A percentile compares a stretch with the other conserved stretches of the same genome.
These are phyloP conservation scores for Agastache rugosa DNA, from an alignment of 257 asterid genomes.

Conservation along the genomic window DNA sequence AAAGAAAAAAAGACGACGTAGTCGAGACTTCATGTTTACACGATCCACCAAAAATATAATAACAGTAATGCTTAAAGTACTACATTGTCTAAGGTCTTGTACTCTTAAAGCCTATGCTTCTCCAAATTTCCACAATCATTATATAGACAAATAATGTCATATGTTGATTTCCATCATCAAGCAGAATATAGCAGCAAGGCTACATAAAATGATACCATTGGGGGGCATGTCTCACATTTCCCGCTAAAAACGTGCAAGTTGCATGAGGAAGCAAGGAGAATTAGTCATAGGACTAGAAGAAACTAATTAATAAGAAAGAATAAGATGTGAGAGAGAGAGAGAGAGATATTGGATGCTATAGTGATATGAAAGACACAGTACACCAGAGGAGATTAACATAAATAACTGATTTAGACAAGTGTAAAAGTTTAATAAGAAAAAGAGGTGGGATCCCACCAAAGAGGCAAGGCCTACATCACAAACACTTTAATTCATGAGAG, in stretches of 20 bases:
- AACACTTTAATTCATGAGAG: conserved; percentile 45
- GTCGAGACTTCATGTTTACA: conserved; percentile 39
- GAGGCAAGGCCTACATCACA: conserved; percentile 60
- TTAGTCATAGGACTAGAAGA: conserved; percentile 15
- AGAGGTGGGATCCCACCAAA: conserved; percentile 65
- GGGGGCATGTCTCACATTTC: conserved; percentile 28
- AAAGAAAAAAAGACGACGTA: conserved; percentile 38
- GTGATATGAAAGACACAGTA: conserved; percentile 34
- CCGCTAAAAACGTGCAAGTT: conserved; percentile 30
- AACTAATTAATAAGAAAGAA: conserved; percentile 25
- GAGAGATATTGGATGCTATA: conserved; percentile 32
- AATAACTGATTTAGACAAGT: conserved; percentile 49
- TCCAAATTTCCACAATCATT: conserved; percentile 33
- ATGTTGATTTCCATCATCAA: conserved; percentile 12
- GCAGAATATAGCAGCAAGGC: conserved; percentile 13
- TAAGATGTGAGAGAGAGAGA: conserved; percentile 34
- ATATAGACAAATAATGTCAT: conserved; percentile 3
- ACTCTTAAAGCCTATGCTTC: background rate
- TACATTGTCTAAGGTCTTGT: conserved; percentile 16
- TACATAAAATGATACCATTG: conserved; percentile 14
- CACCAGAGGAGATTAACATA: conserved; percentile 46
- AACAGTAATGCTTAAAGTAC: conserved; percentile 21
- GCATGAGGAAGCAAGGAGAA: conserved; percentile 41
- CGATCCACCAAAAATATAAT: conserved; percentile 34
- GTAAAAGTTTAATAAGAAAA: conserved; percentile 52